Evolutionary conservation across 305 asterid genomes (phyloP).

Genomic region (Plantago coronopus): DNA sequence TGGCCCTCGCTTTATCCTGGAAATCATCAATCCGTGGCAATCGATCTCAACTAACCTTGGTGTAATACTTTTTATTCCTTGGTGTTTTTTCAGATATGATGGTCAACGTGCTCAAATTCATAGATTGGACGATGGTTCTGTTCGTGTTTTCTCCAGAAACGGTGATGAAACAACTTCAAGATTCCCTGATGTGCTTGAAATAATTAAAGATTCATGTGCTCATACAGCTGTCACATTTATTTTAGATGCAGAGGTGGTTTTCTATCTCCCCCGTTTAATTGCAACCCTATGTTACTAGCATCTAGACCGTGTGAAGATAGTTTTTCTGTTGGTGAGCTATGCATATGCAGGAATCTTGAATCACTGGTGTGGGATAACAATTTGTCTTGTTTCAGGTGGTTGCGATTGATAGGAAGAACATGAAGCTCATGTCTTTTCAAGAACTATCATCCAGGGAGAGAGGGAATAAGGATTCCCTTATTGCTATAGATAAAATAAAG

Average conservation of each 20-base stretch:
- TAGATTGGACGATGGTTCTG: constrained; percentile 61
- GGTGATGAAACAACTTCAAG: constrained; percentile 82
- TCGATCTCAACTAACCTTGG: constrained; percentile 1
- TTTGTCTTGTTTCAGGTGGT: constrained; percentile 58
- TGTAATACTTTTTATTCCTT: constrained; percentile 13
- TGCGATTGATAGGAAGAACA: constrained; percentile 69
- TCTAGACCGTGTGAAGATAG: constrained; percentile 18
- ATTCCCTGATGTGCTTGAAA: constrained; percentile 75
- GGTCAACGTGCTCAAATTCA: constrained; percentile 97
- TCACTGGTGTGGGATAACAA: constrained; percentile 11
- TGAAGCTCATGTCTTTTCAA: constrained; percentile 85
- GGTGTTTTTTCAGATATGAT: constrained; percentile 64
- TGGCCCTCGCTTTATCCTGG: too few relatives aligned
- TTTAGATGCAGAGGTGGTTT: constrained; percentile 79
- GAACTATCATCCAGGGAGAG: constrained; percentile 91
- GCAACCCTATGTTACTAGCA: constrained; percentile 7
- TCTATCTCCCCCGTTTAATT: constrained; percentile 13
- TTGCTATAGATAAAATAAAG: constrained; percentile 71
- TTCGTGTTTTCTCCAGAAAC: constrained; percentile 75
- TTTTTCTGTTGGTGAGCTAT: constrained; percentile 21
- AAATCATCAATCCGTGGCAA: too few relatives aligned
- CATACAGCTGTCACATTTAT: constrained; percentile 49
- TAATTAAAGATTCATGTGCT: constrained; percentile 48
- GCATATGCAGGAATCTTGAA: constrained; percentile 5
- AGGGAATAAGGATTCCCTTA: constrained; percentile 72